phyloP scores from a whole-genome alignment of 202 grass and related monocot species.

The Schoenoplectus tabernaemontani region DNA sequence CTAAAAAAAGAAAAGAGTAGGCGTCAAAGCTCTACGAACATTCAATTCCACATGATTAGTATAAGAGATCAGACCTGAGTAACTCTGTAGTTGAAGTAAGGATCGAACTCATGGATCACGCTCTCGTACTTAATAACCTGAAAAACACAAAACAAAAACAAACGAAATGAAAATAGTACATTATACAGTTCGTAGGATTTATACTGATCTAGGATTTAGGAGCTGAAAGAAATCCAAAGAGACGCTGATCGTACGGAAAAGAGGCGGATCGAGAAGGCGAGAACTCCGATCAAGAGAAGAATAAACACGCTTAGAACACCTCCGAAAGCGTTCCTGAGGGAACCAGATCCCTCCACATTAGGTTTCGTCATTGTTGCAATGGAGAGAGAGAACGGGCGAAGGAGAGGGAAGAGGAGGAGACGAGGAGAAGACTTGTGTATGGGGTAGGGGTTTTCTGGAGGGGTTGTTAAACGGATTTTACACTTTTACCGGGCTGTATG shows the following conservation, averaged over 20 bases:
- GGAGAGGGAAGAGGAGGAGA: background rate
- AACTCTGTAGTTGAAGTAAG: constrained; percentile 99
- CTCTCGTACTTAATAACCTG: constrained; percentile 99
- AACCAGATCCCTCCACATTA: constrained; percentile 23
- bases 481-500: background rate
- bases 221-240: background rate
- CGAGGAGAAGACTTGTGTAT: constrained; percentile 26
- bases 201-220: constrained; percentile 1
- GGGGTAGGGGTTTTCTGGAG: background rate
- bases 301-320: constrained; percentile 73
- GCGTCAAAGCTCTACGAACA: background rate
- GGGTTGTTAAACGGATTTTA: background rate
- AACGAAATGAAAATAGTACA: background rate
- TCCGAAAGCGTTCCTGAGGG: constrained; percentile 80
- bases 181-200: background rate
- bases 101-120: constrained; percentile 99
- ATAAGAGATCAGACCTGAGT: constrained; percentile 58
- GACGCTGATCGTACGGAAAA: constrained; percentile 79
- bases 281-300: constrained; percentile 82
- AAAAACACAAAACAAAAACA: background rate
- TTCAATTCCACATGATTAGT: background rate
- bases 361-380: constrained; percentile 38
- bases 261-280: constrained; percentile 98
- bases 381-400: constrained; percentile 8
- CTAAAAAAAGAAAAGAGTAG: background rate